A percentile compares a stretch with the other conserved stretches of the same genome.
phyloP scores from a whole-genome alignment of 345 rosid species.

The Ailanthus altissimus region DNA sequence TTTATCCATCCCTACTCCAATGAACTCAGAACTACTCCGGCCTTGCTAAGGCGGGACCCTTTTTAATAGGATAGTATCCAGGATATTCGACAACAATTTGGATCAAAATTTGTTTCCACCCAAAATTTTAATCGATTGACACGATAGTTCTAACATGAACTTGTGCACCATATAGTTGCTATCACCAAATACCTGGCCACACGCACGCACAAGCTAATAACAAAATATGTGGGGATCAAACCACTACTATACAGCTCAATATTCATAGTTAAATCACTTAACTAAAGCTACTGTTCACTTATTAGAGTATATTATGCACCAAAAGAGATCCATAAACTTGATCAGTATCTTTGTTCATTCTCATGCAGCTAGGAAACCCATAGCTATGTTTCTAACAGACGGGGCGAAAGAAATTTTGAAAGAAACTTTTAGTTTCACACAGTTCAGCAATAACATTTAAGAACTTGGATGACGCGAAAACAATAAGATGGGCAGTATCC shows the following conservation, averaged over 20 bases:
- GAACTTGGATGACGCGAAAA: neutral
- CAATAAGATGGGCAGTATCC: neutral
- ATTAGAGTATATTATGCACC: neutral
- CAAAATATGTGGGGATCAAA: neutral
- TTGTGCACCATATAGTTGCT: too few species aligned
- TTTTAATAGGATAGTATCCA: neutral
- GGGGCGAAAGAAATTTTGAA: neutral
- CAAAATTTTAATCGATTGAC: neutral
- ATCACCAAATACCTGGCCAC: neutral
- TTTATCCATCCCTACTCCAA: neutral
- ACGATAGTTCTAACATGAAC: neutral
- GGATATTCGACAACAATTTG: neutral
- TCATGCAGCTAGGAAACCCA: neutral
- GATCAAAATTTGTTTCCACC: neutral
- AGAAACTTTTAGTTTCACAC: neutral
- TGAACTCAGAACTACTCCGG: neutral
- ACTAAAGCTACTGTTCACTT: neutral
- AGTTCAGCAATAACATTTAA: too few species aligned
- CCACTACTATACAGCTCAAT: too few species aligned
- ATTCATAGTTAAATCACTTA: too few species aligned
- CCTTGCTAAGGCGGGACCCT: too few species aligned
- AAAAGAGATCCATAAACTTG: neutral
- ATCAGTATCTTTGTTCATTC: neutral
- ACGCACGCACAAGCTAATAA: neutral
- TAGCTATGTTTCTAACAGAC: neutral